These are phyloP conservation scores for Cucurbita pepo DNA, from an alignment of 306 rosid species.

Conservation along the genomic window DNA sequence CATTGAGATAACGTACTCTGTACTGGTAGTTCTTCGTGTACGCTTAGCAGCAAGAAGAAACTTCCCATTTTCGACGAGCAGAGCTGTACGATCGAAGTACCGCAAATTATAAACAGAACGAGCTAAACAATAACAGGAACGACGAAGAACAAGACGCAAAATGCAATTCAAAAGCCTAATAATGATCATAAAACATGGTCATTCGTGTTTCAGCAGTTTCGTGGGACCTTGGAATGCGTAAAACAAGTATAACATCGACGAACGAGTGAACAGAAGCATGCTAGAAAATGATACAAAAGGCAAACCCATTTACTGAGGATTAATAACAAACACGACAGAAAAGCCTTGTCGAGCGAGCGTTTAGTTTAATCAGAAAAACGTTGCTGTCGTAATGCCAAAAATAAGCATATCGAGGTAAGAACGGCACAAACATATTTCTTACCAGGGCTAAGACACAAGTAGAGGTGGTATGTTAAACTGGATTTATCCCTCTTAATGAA, in stretches of 20 bases:
- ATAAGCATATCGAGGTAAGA: background rate
- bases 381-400: background rate
- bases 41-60: conserved; percentile 92
- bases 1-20: conserved; percentile 74
- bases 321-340: background rate
- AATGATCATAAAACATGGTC: background rate
- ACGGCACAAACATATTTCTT: conserved; percentile 7
- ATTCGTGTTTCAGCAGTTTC: background rate
- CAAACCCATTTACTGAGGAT: background rate
- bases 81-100: background rate
- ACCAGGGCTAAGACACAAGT: conserved; percentile 89
- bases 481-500: conserved; percentile 92
- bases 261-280: background rate
- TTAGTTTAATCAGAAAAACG: background rate
- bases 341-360: background rate
- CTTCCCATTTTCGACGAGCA: conserved; percentile 58
- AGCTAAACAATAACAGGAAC: background rate
- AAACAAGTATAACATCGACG: background rate
- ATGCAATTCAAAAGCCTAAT: background rate
- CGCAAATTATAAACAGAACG: background rate
- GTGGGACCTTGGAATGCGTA: background rate
- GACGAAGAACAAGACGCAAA: background rate
- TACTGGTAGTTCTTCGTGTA: conserved; percentile 63
- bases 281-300: background rate
- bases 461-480: conserved; percentile 78